Evolutionary conservation across 2,329 filamentous ascomycete species (phyloP), one percentile per base, ranked within the genome.

Genomic region (Aspergillus jensenii): DNA sequence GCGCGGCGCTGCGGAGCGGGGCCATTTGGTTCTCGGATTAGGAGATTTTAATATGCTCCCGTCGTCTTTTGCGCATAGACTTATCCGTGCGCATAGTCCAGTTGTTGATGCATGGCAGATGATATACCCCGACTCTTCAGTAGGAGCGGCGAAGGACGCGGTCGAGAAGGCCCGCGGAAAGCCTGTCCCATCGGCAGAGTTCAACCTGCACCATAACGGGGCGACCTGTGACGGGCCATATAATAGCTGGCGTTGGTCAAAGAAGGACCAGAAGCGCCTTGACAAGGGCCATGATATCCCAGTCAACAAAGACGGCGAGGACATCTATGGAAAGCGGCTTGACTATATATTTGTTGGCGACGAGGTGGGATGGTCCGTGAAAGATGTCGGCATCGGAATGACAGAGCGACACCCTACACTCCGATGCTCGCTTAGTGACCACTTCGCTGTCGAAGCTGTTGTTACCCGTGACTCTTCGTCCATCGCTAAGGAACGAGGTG

Each of bases 31-130:
- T 52, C 79, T 98, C 44, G 93, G 88, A 6, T 79, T 96, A 54
- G 95, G 95, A 25, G 95, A 98, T 78, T 97, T 98, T 79, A 98
- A 98, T 77, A 96, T 96, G 89, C 80, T 91, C n/a, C 95, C 95
- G 0, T 76, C 89, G 41, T 96, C 91, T 25, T 85, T 96, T 61
- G 88, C 90, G 33, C 91, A 98, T 77, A 85, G 87, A 54, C 82
- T 98, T 63, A 88, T 99, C 65, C 90, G 89, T 57, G 85, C 87
- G 3, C 88, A 92, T 69, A 86, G 88, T 9, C 88, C 88, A 14
- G 88, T 96, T 27, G 84, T 83, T 45, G 95, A 99, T 71, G 86
- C 87, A 21, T 99, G 95, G 95, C 85, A 90, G 55, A 82, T 90
- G 31, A 75, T 96, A 19, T 89, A 96, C 72, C 93, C 95, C 0